Percentiles rank a stretch among this genome's conserved stretches.
Evolutionary conservation across 2,329 filamentous ascomycete genomes (phyloP).

Genomic region (Trichoderma sp.): DNA sequence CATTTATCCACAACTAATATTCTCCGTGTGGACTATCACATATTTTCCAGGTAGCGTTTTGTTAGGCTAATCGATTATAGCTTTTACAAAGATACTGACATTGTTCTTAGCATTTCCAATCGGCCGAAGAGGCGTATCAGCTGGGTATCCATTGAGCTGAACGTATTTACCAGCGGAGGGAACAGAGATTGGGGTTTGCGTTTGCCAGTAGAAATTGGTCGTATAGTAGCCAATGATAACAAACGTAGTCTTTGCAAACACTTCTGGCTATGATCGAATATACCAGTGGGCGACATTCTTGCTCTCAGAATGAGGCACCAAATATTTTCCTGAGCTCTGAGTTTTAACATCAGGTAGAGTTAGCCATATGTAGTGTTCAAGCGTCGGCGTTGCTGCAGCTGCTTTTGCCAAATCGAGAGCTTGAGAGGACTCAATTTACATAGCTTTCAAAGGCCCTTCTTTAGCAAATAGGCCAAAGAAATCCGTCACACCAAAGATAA

Average conservation of each 20-base stretch:
- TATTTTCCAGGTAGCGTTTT: neutral
- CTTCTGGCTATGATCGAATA: neutral
- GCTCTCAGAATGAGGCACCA: neutral
- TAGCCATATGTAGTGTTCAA: neutral
- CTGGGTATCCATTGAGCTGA: neutral
- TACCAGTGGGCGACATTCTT: neutral
- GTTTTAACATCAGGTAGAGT: neutral
- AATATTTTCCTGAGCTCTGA: neutral
- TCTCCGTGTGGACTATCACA: neutral
- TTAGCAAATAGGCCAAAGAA: neutral
- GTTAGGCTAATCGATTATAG: neutral
- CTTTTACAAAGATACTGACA: neutral
- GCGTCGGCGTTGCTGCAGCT: neutral
- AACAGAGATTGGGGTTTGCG: neutral
- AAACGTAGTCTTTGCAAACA: neutral
- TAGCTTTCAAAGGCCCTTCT: neutral
- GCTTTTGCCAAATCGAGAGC: neutral
- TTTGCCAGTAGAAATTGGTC: neutral
- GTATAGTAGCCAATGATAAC: neutral
- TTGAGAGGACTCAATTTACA: neutral
- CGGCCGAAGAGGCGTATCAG: neutral
- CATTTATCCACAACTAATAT: neutral
- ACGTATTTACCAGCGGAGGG: neutral
- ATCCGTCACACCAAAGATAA: neutral
- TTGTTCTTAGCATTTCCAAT: neutral